A percentile compares a stretch with the other conserved stretches of the same genome.
These are phyloP conservation scores for Suhomyces faveliae DNA, from an alignment of 805 yeast genomes.

Conservation along the genomic window DNA sequence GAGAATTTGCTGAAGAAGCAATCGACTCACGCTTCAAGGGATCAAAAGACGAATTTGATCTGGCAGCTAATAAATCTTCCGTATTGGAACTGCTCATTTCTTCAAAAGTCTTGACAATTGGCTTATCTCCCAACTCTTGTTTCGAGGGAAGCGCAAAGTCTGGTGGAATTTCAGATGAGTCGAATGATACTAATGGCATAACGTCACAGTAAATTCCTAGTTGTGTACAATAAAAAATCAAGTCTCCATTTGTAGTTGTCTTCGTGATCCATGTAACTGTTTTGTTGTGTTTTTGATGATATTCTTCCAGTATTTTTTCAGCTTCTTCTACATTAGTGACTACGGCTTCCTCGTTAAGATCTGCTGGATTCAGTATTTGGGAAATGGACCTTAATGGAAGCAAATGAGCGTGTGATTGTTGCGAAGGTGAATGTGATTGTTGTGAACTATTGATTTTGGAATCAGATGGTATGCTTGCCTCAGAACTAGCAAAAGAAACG, in stretches of 20 bases:
- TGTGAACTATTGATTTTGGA: conserved; percentile 17
- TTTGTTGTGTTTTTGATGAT: conserved; percentile 16
- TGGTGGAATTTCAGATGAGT: conserved; percentile 18
- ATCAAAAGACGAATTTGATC: conserved; percentile 21
- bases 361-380: conserved; percentile 12
- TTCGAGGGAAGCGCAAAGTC: conserved; percentile 27
- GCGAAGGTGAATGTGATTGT: conserved; percentile 4
- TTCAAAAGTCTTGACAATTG: conserved; percentile 13
- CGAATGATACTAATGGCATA: conserved; percentile 47
- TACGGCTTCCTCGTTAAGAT: conserved; percentile 11
- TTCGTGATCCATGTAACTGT: conserved; percentile 59
- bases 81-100: neutral
- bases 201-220: conserved; percentile 58
- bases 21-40: conserved; percentile 38
- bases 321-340: conserved; percentile 28
- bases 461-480: conserved; percentile 29
- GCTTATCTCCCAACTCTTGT: conserved; percentile 20
- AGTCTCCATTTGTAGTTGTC: conserved; percentile 51
- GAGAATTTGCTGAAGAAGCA: conserved; percentile 31
- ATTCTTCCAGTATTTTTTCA: conserved; percentile 24
- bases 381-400: conserved; percentile 11
- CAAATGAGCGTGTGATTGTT: neutral
- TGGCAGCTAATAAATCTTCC: conserved; percentile 5
- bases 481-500: conserved; percentile 50
- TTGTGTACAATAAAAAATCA: conserved; percentile 59